Base-by-base conservation (phyloP, 192 early-diverging fungal species). In the Coemansia guatemalensis region DNA sequence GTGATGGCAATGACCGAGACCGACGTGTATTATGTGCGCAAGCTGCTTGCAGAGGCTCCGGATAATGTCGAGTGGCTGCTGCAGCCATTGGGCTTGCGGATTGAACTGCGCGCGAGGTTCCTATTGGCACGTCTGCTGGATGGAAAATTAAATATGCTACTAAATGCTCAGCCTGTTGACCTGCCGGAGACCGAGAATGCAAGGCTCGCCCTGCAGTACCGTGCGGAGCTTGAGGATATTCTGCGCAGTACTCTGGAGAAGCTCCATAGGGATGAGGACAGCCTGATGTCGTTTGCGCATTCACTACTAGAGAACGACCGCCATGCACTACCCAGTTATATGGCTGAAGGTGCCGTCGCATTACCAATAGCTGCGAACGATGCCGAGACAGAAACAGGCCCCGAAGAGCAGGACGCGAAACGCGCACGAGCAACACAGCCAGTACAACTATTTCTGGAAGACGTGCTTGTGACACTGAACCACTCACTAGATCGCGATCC, bases 1-100 rank as follows among this genome's bases (percentile, higher is more conserved):
- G 85, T 90, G 0, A 70, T 89, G 76, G 83, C 80, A n/a, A 90
- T 90, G 89, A 89, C 83, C 48, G 65, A 66, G 11, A 58, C 58
- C 1, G 88, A 89, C 44, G 64, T 81, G 1, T 27, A 60, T 17
- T 71, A 60, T 47, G 33, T 71, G 4, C 51, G 65, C 27, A 25
- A 59, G 20, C 58, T 56, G 8, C n/a, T 58, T 5, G 56, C 44
- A 18, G 9, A 53, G 21, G 4, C 58, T 27, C 22, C 68, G 85
- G 39, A 21, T 20, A 24, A 9, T 39, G 51, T 23, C 6, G 67
- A 71, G 14, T 60, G 58, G 58, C 5, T 30, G 18, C 21, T 4
- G 52, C 22, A 54, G 17, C 75, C 71, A 49, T 48, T 86, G 12
- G 74, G 83, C 0, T 63, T 84, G 55, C 71, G 87, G 12, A 88